Evolutionary conservation across 768 basidiomycete species (phyloP).

Genomic region (Phaeotremella skinneri): DNA sequence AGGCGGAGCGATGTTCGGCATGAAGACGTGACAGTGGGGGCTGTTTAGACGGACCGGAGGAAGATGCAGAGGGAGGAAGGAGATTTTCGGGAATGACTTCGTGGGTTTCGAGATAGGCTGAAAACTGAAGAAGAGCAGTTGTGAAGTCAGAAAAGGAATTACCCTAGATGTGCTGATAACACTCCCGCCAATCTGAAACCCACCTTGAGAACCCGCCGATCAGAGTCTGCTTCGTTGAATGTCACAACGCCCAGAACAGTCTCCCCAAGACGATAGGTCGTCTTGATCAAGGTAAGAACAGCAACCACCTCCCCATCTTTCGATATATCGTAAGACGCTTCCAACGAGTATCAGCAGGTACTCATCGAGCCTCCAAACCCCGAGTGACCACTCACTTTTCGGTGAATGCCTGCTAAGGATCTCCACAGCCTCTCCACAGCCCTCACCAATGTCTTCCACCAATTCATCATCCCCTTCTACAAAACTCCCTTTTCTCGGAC

Average conservation of each 20-base stretch:
- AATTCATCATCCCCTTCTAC: constrained; percentile 32
- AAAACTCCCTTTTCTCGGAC: constrained; percentile 22
- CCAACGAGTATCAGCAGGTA: no score
- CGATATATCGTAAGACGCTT: constrained; percentile 91
- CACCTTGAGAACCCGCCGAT: constrained; percentile 80
- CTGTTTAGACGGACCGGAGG: constrained; percentile 36
- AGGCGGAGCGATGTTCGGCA: constrained; percentile 78
- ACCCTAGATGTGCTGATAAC: constrained; percentile 2
- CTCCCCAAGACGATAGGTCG: constrained; percentile 86
- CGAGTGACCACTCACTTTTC: constrained; percentile 70
- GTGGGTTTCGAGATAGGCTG: constrained; percentile 83
- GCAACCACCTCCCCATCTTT: constrained; percentile 90
- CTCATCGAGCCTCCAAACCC: no score
- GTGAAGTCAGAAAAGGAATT: background rate
- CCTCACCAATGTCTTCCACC: constrained; percentile 22
- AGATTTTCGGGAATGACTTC: constrained; percentile 59
- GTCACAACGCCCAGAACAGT: constrained; percentile 85
- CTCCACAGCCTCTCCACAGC: constrained; percentile 77
- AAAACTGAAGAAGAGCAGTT: constrained; percentile 59
- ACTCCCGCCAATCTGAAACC: constrained; percentile 32
- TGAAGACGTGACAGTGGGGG: constrained; percentile 68
- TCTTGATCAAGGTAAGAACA: constrained; percentile 84
- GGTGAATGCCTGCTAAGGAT: constrained; percentile 82
- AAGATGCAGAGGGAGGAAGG: constrained; percentile 61
- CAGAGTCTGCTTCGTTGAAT: constrained; percentile 69